A percentile compares a stretch with the other conserved stretches of the same genome.
phyloP scores from a whole-genome alignment of 345 rosid genomes.

The Eucalyptus regnans region DNA sequence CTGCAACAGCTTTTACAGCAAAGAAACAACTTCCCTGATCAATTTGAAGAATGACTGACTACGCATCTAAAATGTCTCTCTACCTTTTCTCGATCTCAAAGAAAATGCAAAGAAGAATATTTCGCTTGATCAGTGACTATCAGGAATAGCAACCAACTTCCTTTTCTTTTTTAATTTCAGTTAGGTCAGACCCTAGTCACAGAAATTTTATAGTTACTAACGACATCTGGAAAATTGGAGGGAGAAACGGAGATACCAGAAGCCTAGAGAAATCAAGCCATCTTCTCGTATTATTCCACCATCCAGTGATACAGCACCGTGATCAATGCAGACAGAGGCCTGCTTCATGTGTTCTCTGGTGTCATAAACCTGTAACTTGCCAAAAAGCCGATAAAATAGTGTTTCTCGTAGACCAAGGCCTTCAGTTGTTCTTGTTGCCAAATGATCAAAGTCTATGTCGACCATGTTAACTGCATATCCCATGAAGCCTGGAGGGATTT shows the following conservation, averaged over 20 bases:
- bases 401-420: constrained; percentile 56
- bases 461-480: constrained; percentile 71
- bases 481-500: constrained; percentile 28
- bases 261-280: constrained; percentile 24
- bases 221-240: neutral
- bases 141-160: neutral
- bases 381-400: constrained; percentile 31
- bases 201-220: neutral
- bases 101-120: neutral
- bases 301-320: constrained; percentile 45
- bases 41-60: neutral
- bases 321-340: constrained; percentile 21
- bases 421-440: neutral
- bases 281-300: constrained; percentile 43
- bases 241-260: constrained; percentile 16
- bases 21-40: neutral
- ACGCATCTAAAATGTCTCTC: neutral
- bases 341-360: constrained; percentile 22
- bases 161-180: neutral
- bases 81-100: neutral
- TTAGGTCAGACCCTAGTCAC: neutral
- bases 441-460: constrained; percentile 6
- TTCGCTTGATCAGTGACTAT: neutral
- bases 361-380: constrained; percentile 45
- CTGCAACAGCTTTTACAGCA: neutral